Base-by-base conservation (phyloP, 768 basidiomycete genomes). In the Boletales sp. region DNA sequence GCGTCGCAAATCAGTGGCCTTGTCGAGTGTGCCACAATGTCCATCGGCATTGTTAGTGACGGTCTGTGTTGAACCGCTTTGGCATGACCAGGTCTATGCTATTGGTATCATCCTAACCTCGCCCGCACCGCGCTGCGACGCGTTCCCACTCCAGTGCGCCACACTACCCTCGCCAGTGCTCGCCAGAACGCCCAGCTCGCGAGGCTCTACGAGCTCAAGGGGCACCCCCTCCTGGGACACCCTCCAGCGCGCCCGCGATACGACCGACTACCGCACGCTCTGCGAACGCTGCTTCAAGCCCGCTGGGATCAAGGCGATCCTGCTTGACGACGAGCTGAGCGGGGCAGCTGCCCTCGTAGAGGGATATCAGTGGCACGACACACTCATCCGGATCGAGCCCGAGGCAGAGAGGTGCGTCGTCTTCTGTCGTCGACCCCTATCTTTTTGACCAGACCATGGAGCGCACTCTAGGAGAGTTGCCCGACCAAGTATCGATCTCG, bases 281-380 rank as follows among this genome's bases (percentile, higher is more conserved):
- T 90, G 87, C 65, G 60, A 69, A 38, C 53, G 63, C 21, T 84
- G 74, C 55, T 78, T 90, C 65, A 66, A 70, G 41, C 71, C 71
- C 6, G 74, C 82, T 1, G 71, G 73, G n/a, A 86, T 88, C 39
- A 80, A 85, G 54, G 80, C 79, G 50, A 72, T 90, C 47, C 69
- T 91, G 28, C 72, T 91, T 41, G 89, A 90, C 61, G 87, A 90
- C 57, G 87, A 87, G 2, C 66, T 90, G 8, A 77, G 77, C 18
- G 75, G 74, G 2, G 67, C 71, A 2, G 63, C 65, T 12, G 72
- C 75, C 28, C 62, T 77, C 41, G 73, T 78, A 4, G 77, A 84
- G 62, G 69, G 69, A 4, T 77, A 75, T 56, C 53, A 61, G 46
- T 86, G 84, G 84, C 87, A 89, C 54, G 79, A 85, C 57, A 72